Percentiles rank a stretch among this genome's conserved stretches.
phyloP scores from a whole-genome alignment of 768 basidiomycete genomes.

The Pilatotrama ljubarskyi region DNA sequence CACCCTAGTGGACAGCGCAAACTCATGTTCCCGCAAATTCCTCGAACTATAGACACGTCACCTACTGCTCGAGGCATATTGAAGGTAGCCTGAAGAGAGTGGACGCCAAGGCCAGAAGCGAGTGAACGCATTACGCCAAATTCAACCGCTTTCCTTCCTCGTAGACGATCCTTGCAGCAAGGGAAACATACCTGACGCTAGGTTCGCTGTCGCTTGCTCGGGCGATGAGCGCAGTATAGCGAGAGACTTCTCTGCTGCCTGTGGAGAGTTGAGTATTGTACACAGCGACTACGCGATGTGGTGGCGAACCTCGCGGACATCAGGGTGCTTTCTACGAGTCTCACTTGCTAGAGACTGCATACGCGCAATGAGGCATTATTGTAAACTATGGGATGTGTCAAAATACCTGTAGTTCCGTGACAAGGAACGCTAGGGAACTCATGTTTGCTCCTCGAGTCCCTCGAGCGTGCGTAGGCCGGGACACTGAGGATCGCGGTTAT shows the following conservation, averaged over 20 bases:
- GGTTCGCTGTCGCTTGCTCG: conserved; percentile 68
- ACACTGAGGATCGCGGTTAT: background rate
- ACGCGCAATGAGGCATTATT: background rate
- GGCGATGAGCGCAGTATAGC: conserved; percentile 79
- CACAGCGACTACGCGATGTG: background rate
- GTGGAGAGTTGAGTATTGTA: background rate
- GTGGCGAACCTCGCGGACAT: conserved; percentile 82
- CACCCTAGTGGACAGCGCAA: no score
- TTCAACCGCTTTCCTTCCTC: no score
- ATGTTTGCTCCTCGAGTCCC: background rate
- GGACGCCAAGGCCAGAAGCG: no score
- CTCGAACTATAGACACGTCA: no score
- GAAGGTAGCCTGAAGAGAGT: no score
- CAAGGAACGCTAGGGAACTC: conserved; percentile 11
- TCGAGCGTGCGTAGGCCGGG: background rate
- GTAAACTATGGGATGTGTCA: no score
- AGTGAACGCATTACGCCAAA: no score
- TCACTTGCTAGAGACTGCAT: conserved; percentile 84
- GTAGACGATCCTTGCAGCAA: conserved; percentile 56
- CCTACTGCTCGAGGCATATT: no score
- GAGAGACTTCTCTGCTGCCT: conserved; percentile 89
- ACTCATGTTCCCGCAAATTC: no score
- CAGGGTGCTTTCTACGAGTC: conserved; percentile 88
- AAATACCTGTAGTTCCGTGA: conserved; percentile 9
- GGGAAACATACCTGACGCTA: conserved; percentile 65